Evolutionary conservation across 495 filamentous ascomycete genomes (phyloP).

Genomic region (Cenococcum geophilum): DNA sequence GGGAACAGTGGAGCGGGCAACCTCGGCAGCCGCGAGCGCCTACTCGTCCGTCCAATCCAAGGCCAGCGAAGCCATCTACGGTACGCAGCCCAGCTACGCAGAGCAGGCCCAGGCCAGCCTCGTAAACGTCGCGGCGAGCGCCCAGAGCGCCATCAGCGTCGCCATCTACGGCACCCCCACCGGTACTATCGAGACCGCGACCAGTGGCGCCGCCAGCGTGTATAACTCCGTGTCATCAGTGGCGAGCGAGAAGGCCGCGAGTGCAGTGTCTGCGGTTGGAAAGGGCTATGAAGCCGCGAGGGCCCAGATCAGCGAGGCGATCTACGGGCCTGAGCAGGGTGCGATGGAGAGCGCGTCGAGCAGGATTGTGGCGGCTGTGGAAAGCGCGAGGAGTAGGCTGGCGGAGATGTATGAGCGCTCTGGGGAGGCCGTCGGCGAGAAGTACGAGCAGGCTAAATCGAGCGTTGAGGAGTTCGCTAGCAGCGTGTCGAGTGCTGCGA

Average conservation of each 20-base stretch:
- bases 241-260: slow-evolving; percentile 38
- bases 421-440: slow-evolving; percentile 38
- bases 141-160: slow-evolving; percentile 45
- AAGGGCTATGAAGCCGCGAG: slow-evolving; percentile 16
- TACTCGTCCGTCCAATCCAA: slow-evolving; percentile 46
- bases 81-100: slow-evolving; percentile 46
- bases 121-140: slow-evolving; percentile 47
- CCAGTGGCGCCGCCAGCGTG: slow-evolving; percentile 35
- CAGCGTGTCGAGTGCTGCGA: slow-evolving; percentile 33
- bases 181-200: slow-evolving; percentile 38
- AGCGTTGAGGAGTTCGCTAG: slow-evolving; percentile 44
- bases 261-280: slow-evolving; percentile 24
- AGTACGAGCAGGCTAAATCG: slow-evolving; percentile 26
- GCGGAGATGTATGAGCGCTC: slow-evolving; percentile 41
- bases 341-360: slow-evolving; percentile 51
- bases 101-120: slow-evolving; percentile 47
- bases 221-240: slow-evolving; percentile 38
- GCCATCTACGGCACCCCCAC: slow-evolving; percentile 51
- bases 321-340: slow-evolving; percentile 47
- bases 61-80: slow-evolving; percentile 53
- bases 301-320: slow-evolving; percentile 27
- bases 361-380: slow-evolving; percentile 44
- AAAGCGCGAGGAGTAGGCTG: slow-evolving; percentile 46
- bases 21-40: slow-evolving; percentile 46
- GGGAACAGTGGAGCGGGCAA: slow-evolving; percentile 50